A percentile compares a stretch with the other conserved stretches of the same genome.
Evolutionary conservation across 2,329 filamentous ascomycete species (phyloP).

Genomic region (Stachybotrys echinatus): DNA sequence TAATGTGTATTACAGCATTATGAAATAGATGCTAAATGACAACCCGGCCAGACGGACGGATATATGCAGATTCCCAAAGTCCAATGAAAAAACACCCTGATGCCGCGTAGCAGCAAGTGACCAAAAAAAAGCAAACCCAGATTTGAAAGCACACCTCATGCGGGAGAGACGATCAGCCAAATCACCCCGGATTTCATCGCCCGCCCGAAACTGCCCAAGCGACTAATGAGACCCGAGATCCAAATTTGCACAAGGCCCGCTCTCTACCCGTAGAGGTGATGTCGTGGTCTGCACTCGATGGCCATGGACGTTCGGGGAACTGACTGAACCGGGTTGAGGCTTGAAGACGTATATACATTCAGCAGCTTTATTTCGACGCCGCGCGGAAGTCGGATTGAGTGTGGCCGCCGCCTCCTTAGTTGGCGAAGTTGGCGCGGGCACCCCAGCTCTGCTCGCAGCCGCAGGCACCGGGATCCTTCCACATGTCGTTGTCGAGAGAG

Average conservation of each 20-base stretch:
- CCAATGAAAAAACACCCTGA: not conserved
- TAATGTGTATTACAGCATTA: conserved; percentile 30
- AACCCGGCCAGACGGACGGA: conserved; percentile 15
- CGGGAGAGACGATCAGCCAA: not conserved
- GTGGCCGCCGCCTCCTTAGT: conserved; percentile 9
- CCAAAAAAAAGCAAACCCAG: not conserved
- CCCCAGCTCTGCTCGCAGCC: conserved; percentile 80
- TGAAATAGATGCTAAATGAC: conserved; percentile 33
- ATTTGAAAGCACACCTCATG: not conserved
- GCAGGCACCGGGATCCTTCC: conserved; percentile 70
- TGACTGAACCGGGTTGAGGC: conserved; percentile 14
- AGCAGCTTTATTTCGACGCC: conserved; percentile 13
- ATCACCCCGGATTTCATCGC: not conserved
- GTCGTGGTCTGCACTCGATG: conserved; percentile 6
- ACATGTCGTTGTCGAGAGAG: conserved; percentile 71
- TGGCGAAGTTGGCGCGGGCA: conserved; percentile 26
- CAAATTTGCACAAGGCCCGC: conserved; percentile 4
- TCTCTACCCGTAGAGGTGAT: conserved; percentile 1
- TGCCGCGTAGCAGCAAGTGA: not conserved
- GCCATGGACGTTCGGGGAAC: conserved; percentile 8
- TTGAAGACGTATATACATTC: conserved; percentile 20
- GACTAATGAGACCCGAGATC: conserved; percentile 9
- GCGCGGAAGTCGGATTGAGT: conserved; percentile 7
- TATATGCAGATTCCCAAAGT: conserved; percentile 14
- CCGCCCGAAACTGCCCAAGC: conserved; percentile 7